Conservation (phyloP, 2,329 filamentous ascomycete genomes). For the Alternaria panax region DNA sequence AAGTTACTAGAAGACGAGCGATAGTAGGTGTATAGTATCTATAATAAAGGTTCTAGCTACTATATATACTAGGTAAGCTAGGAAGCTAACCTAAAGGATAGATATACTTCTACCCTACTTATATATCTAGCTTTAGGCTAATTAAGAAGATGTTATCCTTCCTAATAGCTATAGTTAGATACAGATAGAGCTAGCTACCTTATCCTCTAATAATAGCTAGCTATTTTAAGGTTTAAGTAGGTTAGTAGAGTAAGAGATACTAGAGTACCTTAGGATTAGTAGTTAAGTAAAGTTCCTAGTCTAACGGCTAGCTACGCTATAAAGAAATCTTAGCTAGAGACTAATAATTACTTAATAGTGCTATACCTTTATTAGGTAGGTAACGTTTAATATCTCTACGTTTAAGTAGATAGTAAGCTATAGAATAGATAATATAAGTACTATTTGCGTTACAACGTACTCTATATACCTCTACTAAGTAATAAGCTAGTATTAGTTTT, state of each 20-base stretch:
- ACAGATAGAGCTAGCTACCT: constrained; percentile 3
- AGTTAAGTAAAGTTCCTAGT: background rate
- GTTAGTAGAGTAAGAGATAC: background rate
- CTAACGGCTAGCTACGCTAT: background rate
- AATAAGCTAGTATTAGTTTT: constrained; percentile 13
- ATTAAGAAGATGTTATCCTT: constrained; percentile 3
- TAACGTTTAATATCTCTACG: background rate
- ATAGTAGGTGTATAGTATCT: background rate
- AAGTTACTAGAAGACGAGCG: background rate
- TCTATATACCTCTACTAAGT: constrained; percentile 1
- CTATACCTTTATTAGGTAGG: background rate
- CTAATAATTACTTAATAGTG: background rate
- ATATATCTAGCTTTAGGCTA: background rate
- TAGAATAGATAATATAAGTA: constrained; percentile 1
- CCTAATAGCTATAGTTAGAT: constrained; percentile 2
- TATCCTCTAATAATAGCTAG: background rate
- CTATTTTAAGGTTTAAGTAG: constrained; percentile 3
- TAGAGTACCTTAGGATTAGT: background rate
- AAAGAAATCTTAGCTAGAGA: background rate
- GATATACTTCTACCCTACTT: background rate
- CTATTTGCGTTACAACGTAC: background rate
- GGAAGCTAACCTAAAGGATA: background rate
- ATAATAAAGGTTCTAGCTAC: background rate
- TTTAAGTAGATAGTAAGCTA: background rate
- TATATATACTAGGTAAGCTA: background rate